These are phyloP conservation scores for Populus nigra DNA, from an alignment of 345 rosid species.

Conservation along the genomic window DNA sequence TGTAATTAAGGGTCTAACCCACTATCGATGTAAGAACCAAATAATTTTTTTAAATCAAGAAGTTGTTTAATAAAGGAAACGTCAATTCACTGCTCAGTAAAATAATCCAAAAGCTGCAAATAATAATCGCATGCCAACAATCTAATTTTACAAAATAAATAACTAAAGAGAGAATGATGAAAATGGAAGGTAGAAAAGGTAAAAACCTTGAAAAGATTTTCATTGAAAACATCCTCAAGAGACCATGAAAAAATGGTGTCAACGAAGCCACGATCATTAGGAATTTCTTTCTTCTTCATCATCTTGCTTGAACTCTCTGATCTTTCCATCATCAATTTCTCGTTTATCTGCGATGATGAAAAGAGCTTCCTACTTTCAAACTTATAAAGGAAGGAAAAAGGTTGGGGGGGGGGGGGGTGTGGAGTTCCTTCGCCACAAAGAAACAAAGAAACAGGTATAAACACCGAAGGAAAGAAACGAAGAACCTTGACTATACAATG, in stretches of 20 bases:
- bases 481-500: neutral
- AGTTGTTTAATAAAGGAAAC: too few relatives aligned
- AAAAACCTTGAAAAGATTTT: slow-evolving; percentile 34
- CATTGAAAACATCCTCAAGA: slow-evolving; percentile 30
- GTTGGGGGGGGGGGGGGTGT: accelerated
- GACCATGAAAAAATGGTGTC: slow-evolving; percentile 27
- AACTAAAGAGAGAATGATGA: neutral
- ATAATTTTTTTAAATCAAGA: too few relatives aligned
- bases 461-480: neutral
- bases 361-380: neutral
- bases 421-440: neutral
- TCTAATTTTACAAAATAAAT: neutral
- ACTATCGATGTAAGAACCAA: too few relatives aligned
- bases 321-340: neutral
- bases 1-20: too few relatives aligned
- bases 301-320: neutral
- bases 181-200: neutral
- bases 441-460: neutral
- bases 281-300: neutral
- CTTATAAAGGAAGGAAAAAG: neutral
- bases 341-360: neutral
- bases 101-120: neutral
- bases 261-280: neutral
- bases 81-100: too few relatives aligned
- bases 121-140: neutral